Evolutionary conservation across 2,329 filamentous ascomycete species (phyloP).

Genomic region (Exophiala spinifera): DNA sequence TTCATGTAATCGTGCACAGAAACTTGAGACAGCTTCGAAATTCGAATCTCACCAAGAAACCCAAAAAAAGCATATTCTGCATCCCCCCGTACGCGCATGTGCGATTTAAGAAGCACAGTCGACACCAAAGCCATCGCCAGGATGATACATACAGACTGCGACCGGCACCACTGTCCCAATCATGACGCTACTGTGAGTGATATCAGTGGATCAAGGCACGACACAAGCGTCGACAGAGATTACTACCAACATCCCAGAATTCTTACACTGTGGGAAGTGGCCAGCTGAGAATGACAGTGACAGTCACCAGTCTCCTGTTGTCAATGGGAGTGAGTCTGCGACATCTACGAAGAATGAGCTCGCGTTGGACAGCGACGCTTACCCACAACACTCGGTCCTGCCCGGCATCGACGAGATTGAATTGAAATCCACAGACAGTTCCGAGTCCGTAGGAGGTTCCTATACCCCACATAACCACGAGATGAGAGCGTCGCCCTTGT

Average conservation of each 20-base stretch:
- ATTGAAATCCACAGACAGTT: background rate
- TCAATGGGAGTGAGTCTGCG: too few relatives aligned
- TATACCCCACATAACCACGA: background rate
- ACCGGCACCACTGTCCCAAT: slow-evolving; percentile 7
- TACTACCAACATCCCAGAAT: slow-evolving; percentile 6
- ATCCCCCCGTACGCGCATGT: background rate
- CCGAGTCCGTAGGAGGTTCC: background rate
- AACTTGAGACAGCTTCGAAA: too few relatives aligned
- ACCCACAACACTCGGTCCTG: background rate
- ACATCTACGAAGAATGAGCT: background rate
- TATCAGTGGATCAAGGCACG: background rate
- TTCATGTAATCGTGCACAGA: too few relatives aligned
- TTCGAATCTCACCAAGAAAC: too few relatives aligned
- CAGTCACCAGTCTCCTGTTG: too few relatives aligned
- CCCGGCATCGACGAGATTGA: slow-evolving; percentile 2
- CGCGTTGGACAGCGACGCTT: background rate
- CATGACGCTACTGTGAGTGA: background rate
- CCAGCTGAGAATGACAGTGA: background rate
- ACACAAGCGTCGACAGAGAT: background rate
- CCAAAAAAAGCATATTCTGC: too few relatives aligned
- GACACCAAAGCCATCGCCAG: slow-evolving; percentile 10
- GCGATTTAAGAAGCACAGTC: slow-evolving; percentile 10
- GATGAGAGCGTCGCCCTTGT: background rate
- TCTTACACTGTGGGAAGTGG: slow-evolving; percentile 14
- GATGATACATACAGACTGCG: slow-evolving; percentile 12